A percentile compares a stretch with the other conserved stretches of the same genome.
phyloP scores from a whole-genome alignment of 139 green algal species.

The Eudorina sp. region DNA sequence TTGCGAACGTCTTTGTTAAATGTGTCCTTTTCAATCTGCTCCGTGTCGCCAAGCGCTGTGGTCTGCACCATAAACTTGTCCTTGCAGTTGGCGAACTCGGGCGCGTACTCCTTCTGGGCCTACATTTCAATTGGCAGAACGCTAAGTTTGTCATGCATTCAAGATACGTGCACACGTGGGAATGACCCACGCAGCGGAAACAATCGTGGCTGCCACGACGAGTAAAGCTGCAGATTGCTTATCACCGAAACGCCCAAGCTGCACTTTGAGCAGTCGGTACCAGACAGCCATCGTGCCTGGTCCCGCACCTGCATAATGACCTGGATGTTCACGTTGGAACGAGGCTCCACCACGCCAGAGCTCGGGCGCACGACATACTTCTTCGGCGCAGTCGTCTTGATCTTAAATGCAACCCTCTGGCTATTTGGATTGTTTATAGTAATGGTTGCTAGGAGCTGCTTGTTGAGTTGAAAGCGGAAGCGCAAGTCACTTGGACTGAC shows the following conservation, averaged over 20 bases:
- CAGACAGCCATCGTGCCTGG: too few species aligned
- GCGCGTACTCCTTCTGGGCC: conserved; percentile 72
- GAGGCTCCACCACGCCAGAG: conserved; percentile 65
- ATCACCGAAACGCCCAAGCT: too few species aligned
- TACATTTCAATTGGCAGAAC: too few species aligned
- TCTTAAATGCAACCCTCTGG: conserved; percentile 68
- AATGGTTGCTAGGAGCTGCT: conserved; percentile 71
- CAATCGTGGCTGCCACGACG: too few species aligned
- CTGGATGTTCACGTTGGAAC: conserved; percentile 63
- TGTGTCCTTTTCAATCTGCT: conserved; percentile 63
- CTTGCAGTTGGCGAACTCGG: conserved; percentile 72
- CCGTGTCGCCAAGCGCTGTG: conserved; percentile 52
- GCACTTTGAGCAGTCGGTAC: too few species aligned
- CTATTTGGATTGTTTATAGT: conserved; percentile 60
- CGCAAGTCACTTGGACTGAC: conserved; percentile 39
- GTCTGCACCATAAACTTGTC: conserved; percentile 81
- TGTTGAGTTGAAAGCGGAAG: conserved; percentile 63
- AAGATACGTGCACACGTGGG: too few species aligned
- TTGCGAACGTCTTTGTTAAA: conserved; percentile 55
- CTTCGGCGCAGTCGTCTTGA: conserved; percentile 71
- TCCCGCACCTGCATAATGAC: conserved; percentile 63
- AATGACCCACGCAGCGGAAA: too few species aligned
- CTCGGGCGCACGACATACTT: conserved; percentile 77
- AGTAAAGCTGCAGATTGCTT: too few species aligned
- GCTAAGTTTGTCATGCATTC: too few species aligned